Percentiles rank a stretch among this genome's conserved stretches.
phyloP scores from a whole-genome alignment of 306 rosid genomes.

The Fragaria iinumae region DNA sequence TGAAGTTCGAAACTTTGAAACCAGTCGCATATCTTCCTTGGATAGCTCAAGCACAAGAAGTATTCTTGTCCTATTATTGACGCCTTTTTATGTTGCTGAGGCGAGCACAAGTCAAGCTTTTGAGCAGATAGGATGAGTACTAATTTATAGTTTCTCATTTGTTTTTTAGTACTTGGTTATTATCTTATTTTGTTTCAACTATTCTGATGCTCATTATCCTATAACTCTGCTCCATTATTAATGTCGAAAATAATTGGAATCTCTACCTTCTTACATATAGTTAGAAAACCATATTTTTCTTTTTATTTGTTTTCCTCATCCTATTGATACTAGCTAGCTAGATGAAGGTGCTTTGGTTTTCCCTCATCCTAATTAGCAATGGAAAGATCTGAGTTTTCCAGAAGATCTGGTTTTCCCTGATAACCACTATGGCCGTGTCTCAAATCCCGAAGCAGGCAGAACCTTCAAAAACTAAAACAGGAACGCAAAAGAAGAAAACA shows the following conservation, averaged over 20 bases:
- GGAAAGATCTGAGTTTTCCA: background rate
- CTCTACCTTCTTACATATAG: background rate
- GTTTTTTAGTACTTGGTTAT: background rate
- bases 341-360: background rate
- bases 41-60: conserved; percentile 1
- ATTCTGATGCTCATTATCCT: background rate
- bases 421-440: conserved; percentile 15
- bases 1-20: background rate
- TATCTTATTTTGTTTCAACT: background rate
- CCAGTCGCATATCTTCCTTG: background rate
- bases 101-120: background rate
- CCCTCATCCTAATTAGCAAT: background rate
- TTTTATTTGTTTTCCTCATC: background rate
- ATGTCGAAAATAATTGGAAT: background rate
- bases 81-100: background rate
- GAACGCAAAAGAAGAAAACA: background rate
- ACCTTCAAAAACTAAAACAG: background rate
- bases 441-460: conserved; percentile 3
- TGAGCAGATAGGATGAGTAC: background rate
- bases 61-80: background rate
- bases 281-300: background rate
- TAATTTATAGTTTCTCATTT: background rate
- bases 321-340: background rate
- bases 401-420: background rate
- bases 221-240: background rate